Evolutionary conservation across 129 eudicot species (phyloP), one percentile per base, ranked within the genome.

Genomic region (Erigeron canadensis): DNA sequence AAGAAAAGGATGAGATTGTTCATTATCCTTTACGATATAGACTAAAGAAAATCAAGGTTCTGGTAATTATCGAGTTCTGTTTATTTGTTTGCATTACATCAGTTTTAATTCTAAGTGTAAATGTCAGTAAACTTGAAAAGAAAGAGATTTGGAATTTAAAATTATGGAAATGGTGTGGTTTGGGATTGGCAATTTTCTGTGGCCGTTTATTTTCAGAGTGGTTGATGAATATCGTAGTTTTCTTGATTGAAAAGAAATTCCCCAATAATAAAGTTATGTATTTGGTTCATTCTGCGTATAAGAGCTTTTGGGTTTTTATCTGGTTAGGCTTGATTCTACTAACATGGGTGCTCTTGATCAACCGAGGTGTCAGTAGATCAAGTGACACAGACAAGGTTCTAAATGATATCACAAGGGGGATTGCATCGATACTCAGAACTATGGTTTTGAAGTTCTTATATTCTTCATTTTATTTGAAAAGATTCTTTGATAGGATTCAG

Each of bases 401-500:
- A 56, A 81, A 89, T 42, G 76, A 87, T 55, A 87, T 94, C 69
- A 89, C 96, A 6, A 76, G 95, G 65, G 95, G 75, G 12, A 81
- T 89, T 41, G 92, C 88, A 0, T 85, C 88, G 98, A 63, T 86
- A 68, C 45, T 86, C 7, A 89, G 89, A 79, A 87, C 90, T 34
- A 56, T 89, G 4, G 44, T 89, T 15, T 79, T 93, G 1, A 89
- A 89, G 76, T 1, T 85, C 0, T 71, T 87, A 44, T 95, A 96
- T 70, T 79, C 95, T 8, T 57, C 78, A 28, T 89, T 89, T 75
- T 95, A 89, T 59, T 93, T 87, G 16, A 82, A 77, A 40, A 72
- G 82, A 46, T 89, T 85, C 80, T 94, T 89, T 34, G 98, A 89
- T 45, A 84, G 92, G 72, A 94, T 94, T 72, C 98, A 94, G 77